phyloP scores from a whole-genome alignment of 805 yeast genomes.

The Candida namnaoensis region DNA sequence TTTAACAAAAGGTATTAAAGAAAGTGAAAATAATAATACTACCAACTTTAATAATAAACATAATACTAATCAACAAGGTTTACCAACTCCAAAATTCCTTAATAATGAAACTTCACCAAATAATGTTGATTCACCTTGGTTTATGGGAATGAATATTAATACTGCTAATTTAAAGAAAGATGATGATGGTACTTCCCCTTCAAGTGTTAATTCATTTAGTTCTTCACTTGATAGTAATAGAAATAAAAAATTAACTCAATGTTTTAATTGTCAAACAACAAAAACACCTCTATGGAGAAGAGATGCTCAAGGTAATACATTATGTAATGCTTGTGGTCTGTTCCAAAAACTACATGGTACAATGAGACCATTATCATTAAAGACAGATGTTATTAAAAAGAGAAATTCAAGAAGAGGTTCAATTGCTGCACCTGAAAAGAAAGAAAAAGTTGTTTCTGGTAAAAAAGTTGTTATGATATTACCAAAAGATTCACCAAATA shows the following conservation, averaged over 20 bases:
- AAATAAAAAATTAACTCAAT: conserved; percentile 24
- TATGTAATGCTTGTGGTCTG: conserved; percentile 94
- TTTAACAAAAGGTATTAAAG: neutral
- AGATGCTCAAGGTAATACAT: conserved; percentile 80
- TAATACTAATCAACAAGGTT: neutral
- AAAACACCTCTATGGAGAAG: conserved; percentile 95
- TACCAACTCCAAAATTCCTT: neutral
- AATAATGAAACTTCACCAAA: too few species aligned
- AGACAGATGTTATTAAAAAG: conserved; percentile 87
- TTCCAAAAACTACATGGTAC: conserved; percentile 89
- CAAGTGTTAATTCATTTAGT: neutral
- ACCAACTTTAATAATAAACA: neutral
- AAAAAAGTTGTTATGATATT: conserved; percentile 14
- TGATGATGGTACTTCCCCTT: neutral
- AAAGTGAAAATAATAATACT: neutral
- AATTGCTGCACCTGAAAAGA: conserved; percentile 5
- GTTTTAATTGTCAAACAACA: conserved; percentile 83
- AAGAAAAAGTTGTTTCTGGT: conserved; percentile 10
- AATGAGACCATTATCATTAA: conserved; percentile 79
- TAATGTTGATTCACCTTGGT: neutral
- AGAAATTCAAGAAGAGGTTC: conserved; percentile 30
- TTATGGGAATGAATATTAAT: neutral
- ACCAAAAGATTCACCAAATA: conserved; percentile 11
- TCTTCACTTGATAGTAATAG: neutral
- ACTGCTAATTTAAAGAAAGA: neutral